A percentile compares a stretch with the other conserved stretches of the same genome.
Conservation (phyloP, 805 yeast genomes). For the Pichia exigua region DNA sequence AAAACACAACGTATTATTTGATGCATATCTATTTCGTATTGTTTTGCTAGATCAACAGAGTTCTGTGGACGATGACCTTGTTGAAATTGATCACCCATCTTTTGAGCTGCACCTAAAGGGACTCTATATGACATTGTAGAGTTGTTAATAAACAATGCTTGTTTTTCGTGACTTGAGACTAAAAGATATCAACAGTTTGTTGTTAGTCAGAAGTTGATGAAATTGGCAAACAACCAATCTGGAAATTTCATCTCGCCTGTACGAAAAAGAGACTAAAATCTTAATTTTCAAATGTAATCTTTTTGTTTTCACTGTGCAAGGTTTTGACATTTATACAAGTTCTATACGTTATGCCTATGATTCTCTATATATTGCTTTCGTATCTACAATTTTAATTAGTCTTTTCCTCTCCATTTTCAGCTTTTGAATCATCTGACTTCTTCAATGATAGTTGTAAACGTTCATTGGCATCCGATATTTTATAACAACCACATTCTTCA, state of each 20-base stretch:
- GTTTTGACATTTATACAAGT: background rate
- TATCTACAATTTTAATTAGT: too few species aligned
- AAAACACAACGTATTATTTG: conserved; percentile 44
- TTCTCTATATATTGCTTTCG: too few species aligned
- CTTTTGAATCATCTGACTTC: conserved; percentile 3
- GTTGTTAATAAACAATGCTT: background rate
- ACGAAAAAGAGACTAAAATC: too few species aligned
- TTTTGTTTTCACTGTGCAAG: too few species aligned
- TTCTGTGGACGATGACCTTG: conserved; percentile 7
- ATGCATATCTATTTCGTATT: conserved; percentile 48
- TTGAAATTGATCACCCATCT: background rate
- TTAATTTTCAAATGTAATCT: too few species aligned
- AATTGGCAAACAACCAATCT: background rate
- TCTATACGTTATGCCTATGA: too few species aligned
- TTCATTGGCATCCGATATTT: conserved; percentile 26
- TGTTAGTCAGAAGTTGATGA: background rate
- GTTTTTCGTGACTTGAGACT: background rate
- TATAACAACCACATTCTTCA: conserved; percentile 28
- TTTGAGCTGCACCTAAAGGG: background rate
- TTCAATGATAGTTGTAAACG: conserved; percentile 11
- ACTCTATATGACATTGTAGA: background rate
- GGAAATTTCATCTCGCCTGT: background rate
- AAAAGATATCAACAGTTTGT: background rate
- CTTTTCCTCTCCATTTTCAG: background rate
- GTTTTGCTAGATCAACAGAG: conserved; percentile 40